Base-by-base conservation (phyloP, 2,329 filamentous ascomycete genomes). In the Bipolaris cookei region DNA sequence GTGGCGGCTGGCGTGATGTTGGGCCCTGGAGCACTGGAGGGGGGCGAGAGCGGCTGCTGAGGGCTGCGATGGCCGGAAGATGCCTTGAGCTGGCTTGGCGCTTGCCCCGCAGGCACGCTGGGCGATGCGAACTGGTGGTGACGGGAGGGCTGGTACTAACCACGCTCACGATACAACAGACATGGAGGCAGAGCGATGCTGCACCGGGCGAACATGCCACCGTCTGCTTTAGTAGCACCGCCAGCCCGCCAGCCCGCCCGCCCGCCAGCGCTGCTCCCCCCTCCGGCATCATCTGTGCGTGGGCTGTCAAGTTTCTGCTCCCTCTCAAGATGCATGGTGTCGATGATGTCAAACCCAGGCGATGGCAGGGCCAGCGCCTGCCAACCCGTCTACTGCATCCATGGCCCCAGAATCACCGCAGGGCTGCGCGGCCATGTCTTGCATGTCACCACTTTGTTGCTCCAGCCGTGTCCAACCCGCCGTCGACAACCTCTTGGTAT, bases 341-440 rank as follows among this genome's bases (percentile, higher is more conserved):
- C 62, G 57, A 67, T 67, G 63, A 67, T 66, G 64, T 67, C 66
- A 66, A 63, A 52, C 42, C 44, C 39, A 41, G 25, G 20, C 48
- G 16, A 30, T 37, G 30, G 54, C 51, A 46, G 45, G 35, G 45
- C 39, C 49, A 21, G 25, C 54, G 51, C 59, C 56, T 53, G 42
- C 49, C 39, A 28, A 13, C 10, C 28, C 28, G 28, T 30, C 28
- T 1, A 30, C 10, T 30, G 28, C 28, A 30, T 30, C 28, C 28
- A 30, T 30, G 28, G 28, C 28, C 10, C 28, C 28, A 11, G 28
- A 30, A 4, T 3, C 10, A 11, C 28, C 28, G 3, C 28, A 30
- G 28, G 28, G 10, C 28, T 13, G 10, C 25, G 28, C 28, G 28
- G 28, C 28, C 28, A 13, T 30, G 28, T 30, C 28, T 30, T 30